These are phyloP conservation scores for Pistacia atlantica DNA, from an alignment of 345 rosid genomes.

Conservation along the genomic window DNA sequence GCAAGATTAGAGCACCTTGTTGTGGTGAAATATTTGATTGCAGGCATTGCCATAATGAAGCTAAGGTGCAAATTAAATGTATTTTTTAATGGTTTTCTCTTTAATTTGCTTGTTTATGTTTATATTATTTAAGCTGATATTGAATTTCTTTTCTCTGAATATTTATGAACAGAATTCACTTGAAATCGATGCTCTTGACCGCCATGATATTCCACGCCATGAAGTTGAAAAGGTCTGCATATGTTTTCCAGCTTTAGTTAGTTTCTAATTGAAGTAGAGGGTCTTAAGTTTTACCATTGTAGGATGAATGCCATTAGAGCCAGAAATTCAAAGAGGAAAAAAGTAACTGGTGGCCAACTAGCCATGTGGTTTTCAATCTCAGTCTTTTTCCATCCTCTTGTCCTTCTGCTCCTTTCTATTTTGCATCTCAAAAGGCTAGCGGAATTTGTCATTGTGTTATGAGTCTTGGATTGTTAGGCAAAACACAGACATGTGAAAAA, in stretches of 20 bases:
- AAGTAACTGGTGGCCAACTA: not conserved
- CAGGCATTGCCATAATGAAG: conserved; percentile 92
- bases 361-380: conserved; percentile 17
- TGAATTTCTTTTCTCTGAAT: conserved; percentile 3
- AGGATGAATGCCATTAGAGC: not conserved
- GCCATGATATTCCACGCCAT: conserved; percentile 83
- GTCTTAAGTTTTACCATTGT: not conserved
- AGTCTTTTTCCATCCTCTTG: conserved; percentile 5
- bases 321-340: not conserved
- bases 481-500: not conserved
- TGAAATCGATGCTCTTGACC: conserved; percentile 47
- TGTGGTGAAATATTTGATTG: conserved; percentile 82
- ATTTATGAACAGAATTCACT: conserved; percentile 52
- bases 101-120: not conserved
- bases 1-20: conserved; percentile 86
- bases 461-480: not conserved
- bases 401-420: not conserved
- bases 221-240: conserved; percentile 62
- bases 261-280: not conserved
- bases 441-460: conserved; percentile 5
- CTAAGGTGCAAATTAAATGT: conserved; percentile 48
- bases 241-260: conserved; percentile 1
- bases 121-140: conserved; percentile 1
- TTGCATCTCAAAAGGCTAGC: conserved; percentile 13
- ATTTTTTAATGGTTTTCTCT: not conserved